Conservation (phyloP, 1,139 yeast genomes). For the Zygosaccharomyces sapae region DNA sequence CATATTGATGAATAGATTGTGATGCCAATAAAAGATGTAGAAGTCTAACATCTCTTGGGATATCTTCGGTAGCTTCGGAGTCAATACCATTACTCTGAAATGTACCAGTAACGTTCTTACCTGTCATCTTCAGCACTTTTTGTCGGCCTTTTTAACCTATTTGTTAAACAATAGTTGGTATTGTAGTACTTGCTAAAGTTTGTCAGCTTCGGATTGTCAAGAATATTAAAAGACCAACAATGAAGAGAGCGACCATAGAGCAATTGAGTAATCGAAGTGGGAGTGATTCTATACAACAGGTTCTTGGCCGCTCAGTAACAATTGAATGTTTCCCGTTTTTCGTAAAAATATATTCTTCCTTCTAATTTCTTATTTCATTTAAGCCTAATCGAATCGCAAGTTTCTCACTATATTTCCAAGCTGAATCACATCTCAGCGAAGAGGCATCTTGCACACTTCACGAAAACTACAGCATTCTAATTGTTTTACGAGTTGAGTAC, state of each 20-base stretch:
- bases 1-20: conserved; percentile 86
- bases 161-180: not conserved
- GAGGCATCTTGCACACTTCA: too few species aligned
- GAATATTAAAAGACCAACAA: not conserved
- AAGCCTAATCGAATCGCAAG: too few species aligned
- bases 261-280: too few species aligned
- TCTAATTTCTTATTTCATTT: too few species aligned
- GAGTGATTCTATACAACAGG: too few species aligned
- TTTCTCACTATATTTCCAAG: too few species aligned
- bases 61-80: conserved; percentile 24
- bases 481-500: too few species aligned
- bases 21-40: conserved; percentile 88
- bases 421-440: too few species aligned
- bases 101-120: conserved; percentile 3
- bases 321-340: too few species aligned
- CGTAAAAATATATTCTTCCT: too few species aligned
- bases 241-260: not conserved
- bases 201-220: not conserved
- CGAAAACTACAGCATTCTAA: too few species aligned
- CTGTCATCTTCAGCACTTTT: not conserved
- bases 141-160: not conserved
- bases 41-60: conserved; percentile 88
- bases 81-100: conserved; percentile 1
- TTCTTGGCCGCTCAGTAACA: too few species aligned
- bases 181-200: not conserved